Percentiles rank a stretch among this genome's conserved stretches.
These are phyloP conservation scores for Ambrosiella beaveri DNA, from an alignment of 2,329 filamentous ascomycete genomes.

Conservation along the genomic window DNA sequence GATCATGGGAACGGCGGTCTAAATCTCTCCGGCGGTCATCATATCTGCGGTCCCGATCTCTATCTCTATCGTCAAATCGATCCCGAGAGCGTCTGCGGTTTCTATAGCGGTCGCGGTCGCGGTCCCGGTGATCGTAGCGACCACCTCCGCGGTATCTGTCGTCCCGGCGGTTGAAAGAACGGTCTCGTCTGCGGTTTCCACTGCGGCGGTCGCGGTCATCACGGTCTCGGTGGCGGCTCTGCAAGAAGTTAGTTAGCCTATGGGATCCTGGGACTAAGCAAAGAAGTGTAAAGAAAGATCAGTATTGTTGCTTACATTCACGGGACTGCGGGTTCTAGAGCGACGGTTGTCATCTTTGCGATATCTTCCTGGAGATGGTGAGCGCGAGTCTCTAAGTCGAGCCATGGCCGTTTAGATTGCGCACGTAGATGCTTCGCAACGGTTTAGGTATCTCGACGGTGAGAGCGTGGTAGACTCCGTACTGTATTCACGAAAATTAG, in stretches of 20 bases:
- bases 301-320: slow-evolving; percentile 33
- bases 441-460: slow-evolving; percentile 16
- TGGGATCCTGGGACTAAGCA: slow-evolving; percentile 1
- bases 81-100: slow-evolving; percentile 51
- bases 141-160: slow-evolving; percentile 46
- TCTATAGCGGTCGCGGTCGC: slow-evolving; percentile 22
- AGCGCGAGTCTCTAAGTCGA: slow-evolving; percentile 55
- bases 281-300: not conserved
- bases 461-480: slow-evolving; percentile 13
- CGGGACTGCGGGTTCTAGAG: slow-evolving; percentile 43
- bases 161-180: slow-evolving; percentile 49
- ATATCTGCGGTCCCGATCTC: slow-evolving; percentile 44
- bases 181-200: slow-evolving; percentile 48
- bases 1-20: slow-evolving; percentile 41
- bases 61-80: slow-evolving; percentile 38
- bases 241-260: slow-evolving; percentile 26
- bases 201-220: slow-evolving; percentile 33
- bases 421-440: slow-evolving; percentile 17
- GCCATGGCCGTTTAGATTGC: slow-evolving; percentile 27
- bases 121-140: slow-evolving; percentile 28
- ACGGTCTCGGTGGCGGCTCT: slow-evolving; percentile 43
- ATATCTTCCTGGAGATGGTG: slow-evolving; percentile 48
- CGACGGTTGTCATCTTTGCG: slow-evolving; percentile 43
- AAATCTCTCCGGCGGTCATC: slow-evolving; percentile 34
- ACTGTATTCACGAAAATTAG: slow-evolving; percentile 5